Conservation (phyloP, 1,284 basidiomycete genomes). For the Cutaneotrichosporon arboriforme region DNA sequence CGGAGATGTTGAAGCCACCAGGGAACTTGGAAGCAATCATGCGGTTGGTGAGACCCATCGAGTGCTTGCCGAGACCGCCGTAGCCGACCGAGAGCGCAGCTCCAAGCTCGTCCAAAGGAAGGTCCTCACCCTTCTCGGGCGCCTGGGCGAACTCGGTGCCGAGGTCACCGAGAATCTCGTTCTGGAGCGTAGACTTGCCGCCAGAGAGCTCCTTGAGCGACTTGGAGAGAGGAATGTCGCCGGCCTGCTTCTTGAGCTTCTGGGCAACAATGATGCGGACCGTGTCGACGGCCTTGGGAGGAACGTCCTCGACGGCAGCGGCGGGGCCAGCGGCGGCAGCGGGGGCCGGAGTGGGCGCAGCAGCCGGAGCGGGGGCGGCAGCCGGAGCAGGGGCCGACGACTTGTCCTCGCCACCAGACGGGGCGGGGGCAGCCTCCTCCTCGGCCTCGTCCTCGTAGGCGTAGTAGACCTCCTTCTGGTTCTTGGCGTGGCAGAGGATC, state of each 20-base stretch:
- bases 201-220: constrained; percentile 97
- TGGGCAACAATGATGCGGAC: constrained; percentile 87
- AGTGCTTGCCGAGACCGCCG: constrained; percentile 85
- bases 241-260: constrained; percentile 92
- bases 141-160: constrained; percentile 84
- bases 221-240: constrained; percentile 86
- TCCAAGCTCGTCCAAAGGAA: constrained; percentile 91
- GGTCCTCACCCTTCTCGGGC: constrained; percentile 96
- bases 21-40: constrained; percentile 95
- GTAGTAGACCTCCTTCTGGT: constrained; percentile 95
- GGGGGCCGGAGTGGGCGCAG: constrained; percentile 51
- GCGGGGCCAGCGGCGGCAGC: constrained; percentile 59
- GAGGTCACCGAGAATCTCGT: constrained; percentile 90
- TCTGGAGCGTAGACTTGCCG: constrained; percentile 96
- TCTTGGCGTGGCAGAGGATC: constrained; percentile 91
- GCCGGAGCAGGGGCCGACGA: constrained; percentile 51
- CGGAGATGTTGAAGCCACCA: constrained; percentile 92
- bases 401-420: constrained; percentile 44
- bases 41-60: constrained; percentile 83
- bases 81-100: constrained; percentile 76
- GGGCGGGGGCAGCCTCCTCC: constrained; percentile 36
- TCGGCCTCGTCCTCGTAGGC: constrained; percentile 82
- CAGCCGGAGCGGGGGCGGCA: constrained; percentile 52
- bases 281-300: constrained; percentile 86
- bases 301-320: constrained; percentile 72